phyloP scores from a whole-genome alignment of 2,329 filamentous ascomycete genomes.

The Allantophomopsis lycopodina region DNA sequence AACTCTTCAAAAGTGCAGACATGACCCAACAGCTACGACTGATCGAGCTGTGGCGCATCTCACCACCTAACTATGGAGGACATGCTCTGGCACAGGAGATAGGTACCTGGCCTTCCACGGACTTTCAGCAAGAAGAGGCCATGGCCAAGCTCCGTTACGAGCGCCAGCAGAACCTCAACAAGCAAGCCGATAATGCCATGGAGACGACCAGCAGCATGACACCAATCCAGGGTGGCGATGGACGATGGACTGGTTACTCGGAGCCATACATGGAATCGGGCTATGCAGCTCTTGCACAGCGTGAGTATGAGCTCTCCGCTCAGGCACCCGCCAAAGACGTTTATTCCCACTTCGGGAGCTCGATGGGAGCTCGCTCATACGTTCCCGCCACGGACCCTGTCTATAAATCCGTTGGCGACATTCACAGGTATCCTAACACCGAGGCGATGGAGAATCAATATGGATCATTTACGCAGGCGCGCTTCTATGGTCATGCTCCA shows the following conservation, averaged over 20 bases:
- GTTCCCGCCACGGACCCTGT: constrained; percentile 52
- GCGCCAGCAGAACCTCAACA: constrained; percentile 24
- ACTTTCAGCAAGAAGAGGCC: constrained; percentile 36
- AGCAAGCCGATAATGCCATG: constrained; percentile 23
- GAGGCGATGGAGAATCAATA: constrained; percentile 18
- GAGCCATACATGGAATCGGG: constrained; percentile 71
- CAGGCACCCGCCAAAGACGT: constrained; percentile 21
- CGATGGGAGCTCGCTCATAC: constrained; percentile 28
- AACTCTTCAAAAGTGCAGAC: constrained; percentile 66
- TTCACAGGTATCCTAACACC: constrained; percentile 12
- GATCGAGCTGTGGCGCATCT: constrained; percentile 76
- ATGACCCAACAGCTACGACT: constrained; percentile 59
- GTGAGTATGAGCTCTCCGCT: constrained; percentile 44
- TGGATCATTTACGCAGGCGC: constrained; percentile 11
- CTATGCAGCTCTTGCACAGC: constrained; percentile 56
- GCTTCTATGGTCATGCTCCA: constrained; percentile 9
- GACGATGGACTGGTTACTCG: constrained; percentile 29
- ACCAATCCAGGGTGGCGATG: constrained; percentile 34
- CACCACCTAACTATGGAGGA: constrained; percentile 48
- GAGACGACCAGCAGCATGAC: constrained; percentile 23
- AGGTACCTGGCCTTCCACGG: constrained; percentile 42
- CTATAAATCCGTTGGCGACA: constrained; percentile 28
- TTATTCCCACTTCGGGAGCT: constrained; percentile 29
- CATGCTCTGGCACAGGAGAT: constrained; percentile 40
- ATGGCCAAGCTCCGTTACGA: constrained; percentile 47